Conservation (phyloP, 768 basidiomycete species). For the Amanita fuliginea region DNA sequence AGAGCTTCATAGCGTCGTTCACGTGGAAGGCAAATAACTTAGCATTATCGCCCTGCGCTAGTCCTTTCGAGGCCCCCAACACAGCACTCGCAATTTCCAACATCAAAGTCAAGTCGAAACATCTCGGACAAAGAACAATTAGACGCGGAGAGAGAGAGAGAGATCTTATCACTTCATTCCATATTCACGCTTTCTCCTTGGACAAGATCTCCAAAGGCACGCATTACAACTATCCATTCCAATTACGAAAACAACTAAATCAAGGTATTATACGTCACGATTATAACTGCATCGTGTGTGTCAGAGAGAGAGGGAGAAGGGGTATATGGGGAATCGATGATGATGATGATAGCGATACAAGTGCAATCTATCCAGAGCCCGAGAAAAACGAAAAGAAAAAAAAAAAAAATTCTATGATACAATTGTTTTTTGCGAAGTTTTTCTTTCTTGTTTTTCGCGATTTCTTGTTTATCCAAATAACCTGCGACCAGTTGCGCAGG, state of each 20-base stretch:
- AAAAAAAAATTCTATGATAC: slow-evolving; percentile 7
- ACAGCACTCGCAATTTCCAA: no score
- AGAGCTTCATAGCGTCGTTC: no score
- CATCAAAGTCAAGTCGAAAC: neutral
- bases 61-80: neutral
- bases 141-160: no score
- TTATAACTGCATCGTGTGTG: neutral
- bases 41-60: neutral
- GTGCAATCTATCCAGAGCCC: slow-evolving; percentile 2
- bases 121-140: neutral
- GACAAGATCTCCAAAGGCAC: neutral
- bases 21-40: no score
- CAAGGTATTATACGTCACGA: neutral
- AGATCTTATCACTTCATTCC: slow-evolving; percentile 1
- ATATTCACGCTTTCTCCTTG: no score
- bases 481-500: slow-evolving; percentile 3
- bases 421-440: no score
- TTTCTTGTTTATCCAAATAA: neutral
- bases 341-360: slow-evolving; percentile 6
- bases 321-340: neutral
- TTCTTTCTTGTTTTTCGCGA: no score
- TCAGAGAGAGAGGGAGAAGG: no score
- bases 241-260: neutral
- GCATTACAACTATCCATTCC: neutral
- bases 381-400: neutral